Conservation (phyloP, 2,329 filamentous ascomycete genomes). For the Clarireedia monteithiana region DNA sequence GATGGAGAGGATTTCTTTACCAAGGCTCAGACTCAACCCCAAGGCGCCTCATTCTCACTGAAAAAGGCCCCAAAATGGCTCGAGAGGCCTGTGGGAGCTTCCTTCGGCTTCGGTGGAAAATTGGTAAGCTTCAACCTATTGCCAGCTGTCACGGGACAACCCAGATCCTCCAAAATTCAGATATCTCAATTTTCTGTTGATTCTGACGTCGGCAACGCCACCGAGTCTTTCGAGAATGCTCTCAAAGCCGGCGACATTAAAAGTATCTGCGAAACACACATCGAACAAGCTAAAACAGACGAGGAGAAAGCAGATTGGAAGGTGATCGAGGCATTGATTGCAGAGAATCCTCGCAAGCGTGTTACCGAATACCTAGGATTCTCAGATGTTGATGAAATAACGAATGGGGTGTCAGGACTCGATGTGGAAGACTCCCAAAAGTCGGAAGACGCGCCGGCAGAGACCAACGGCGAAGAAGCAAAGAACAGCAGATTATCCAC, state of each 20-base stretch:
- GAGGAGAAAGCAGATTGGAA: slow-evolving; percentile 96
- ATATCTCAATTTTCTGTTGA: slow-evolving; percentile 89
- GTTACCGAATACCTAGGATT: slow-evolving; percentile 91
- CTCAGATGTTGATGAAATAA: slow-evolving; percentile 40
- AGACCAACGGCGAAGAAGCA: slow-evolving; percentile 38
- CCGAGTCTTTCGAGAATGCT: slow-evolving; percentile 78
- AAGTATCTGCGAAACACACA: slow-evolving; percentile 72
- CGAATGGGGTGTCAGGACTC: slow-evolving; percentile 40
- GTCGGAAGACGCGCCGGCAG: slow-evolving; percentile 38
- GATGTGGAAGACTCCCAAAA: slow-evolving; percentile 29
- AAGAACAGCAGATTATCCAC: slow-evolving; percentile 61
- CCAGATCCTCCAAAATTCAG: slow-evolving; percentile 64
- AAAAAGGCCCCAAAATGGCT: slow-evolving; percentile 85
- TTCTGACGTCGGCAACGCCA: slow-evolving; percentile 72
- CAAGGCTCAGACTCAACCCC: slow-evolving; percentile 84
- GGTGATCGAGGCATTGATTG: slow-evolving; percentile 81
- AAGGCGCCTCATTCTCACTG: slow-evolving; percentile 82
- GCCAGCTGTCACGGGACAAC: slow-evolving; percentile 52
- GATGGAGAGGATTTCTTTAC: slow-evolving; percentile 97
- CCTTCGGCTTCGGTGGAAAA: slow-evolving; percentile 94
- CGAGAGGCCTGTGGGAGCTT: slow-evolving; percentile 73
- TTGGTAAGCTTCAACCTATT: slow-evolving; percentile 66
- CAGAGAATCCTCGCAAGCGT: slow-evolving; percentile 75
- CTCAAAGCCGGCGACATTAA: slow-evolving; percentile 70
- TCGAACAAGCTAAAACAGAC: slow-evolving; percentile 67